Percentiles rank a stretch among this genome's conserved stretches.
phyloP scores from a whole-genome alignment of 1,284 basidiomycete genomes.

The Ceratobasidium sp. region DNA sequence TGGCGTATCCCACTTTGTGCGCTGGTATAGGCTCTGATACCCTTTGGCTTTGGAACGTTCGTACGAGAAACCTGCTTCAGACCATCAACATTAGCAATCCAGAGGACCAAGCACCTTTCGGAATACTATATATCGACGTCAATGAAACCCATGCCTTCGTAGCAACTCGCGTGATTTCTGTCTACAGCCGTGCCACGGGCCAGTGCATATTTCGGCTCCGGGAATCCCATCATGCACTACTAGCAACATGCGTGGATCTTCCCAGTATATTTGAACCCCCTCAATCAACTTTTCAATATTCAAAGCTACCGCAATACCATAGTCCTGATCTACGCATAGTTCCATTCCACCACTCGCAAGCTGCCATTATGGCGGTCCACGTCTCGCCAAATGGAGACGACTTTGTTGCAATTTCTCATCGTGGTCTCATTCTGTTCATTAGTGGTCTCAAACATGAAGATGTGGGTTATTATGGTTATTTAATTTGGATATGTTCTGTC shows the following conservation, averaged over 20 bases:
- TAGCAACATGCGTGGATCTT: neutral
- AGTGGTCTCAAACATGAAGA: neutral
- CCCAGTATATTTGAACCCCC: neutral
- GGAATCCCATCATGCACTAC: neutral
- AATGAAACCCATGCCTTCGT: slow-evolving; percentile 30
- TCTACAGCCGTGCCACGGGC: slow-evolving; percentile 22
- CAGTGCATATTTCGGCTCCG: slow-evolving; percentile 23
- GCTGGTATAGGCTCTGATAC: slow-evolving; percentile 3
- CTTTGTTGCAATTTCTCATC: slow-evolving; percentile 8
- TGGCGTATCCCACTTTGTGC: slow-evolving; percentile 25
- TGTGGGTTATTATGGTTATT: neutral
- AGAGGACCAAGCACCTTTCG: neutral
- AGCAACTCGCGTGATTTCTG: slow-evolving; percentile 9
- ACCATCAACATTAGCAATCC: slow-evolving; percentile 11
- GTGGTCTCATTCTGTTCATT: slow-evolving; percentile 9
- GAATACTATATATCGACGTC: slow-evolving; percentile 20
- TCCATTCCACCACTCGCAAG: neutral
- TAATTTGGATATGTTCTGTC: neutral
- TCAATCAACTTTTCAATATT: neutral
- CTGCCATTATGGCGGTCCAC: slow-evolving; percentile 8
- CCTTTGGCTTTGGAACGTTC: slow-evolving; percentile 34
- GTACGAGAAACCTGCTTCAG: slow-evolving; percentile 7
- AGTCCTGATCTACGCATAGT: neutral
- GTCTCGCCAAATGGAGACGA: slow-evolving; percentile 15
- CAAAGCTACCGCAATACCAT: neutral